Base-by-base conservation (phyloP, 495 filamentous ascomycete genomes). In the Thozetella sp. region DNA sequence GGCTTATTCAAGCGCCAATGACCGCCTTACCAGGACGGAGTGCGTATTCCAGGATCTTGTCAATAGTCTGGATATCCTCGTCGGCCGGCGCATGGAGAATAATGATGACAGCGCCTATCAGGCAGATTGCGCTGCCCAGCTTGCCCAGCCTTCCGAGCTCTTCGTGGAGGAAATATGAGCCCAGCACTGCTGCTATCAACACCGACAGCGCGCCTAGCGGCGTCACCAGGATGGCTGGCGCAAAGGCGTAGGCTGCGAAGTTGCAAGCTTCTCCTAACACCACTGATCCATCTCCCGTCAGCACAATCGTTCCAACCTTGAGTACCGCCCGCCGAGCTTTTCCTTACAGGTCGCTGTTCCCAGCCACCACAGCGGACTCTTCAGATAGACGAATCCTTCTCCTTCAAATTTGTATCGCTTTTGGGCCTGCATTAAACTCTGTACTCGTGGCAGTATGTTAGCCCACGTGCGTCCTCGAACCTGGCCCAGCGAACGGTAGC, bases 191-290 rank as follows among this genome's bases (percentile, higher is more conserved):
- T 51, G 94, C 96, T 68, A 99, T 96, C 67, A 99, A 76, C 53
- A 99, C 95, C 67, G 92, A 93, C 56, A 99, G 79, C 40, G 95
- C 95, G 45, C 95, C 95, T 34, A 99, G 76, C 15, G 95, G 95
- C 2, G 95, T 99, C 30, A 99, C 95, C 56, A 99, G 81, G 72
- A 99, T 99, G 3, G 95, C 95, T 37, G 95, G 95, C 61, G 95
- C 95, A 76, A 97, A 99, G 1, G 95, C 95, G 72, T 99, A 99
- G 57, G 95, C 95, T 23, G 93, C 93, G 71, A 99, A 99, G 71
- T 99, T 99, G 71, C 90, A 93, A 52, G 94, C 80, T 75, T 99
- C 95, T 61, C 95, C 95, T 27, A 89, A 79, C 78, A 96, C 90
- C 82, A 86, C 79, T 90, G 64, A n/a, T n/a, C n/a, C 24, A 43